phyloP scores from a whole-genome alignment of 352 stramenopile genomes.

The Pythium insidiosum region DNA sequence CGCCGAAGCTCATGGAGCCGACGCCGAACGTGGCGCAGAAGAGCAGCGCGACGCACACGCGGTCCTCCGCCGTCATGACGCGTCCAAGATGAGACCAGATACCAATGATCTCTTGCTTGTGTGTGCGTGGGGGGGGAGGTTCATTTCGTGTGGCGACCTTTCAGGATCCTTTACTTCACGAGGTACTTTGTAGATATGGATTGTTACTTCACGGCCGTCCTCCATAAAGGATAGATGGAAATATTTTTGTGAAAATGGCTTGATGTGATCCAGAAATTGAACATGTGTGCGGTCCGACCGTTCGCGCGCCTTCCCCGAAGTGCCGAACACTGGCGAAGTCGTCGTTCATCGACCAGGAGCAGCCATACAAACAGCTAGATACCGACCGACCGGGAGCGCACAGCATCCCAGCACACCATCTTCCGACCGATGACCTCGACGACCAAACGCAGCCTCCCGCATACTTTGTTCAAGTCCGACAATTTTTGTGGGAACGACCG shows the following conservation, averaged over 20 bases:
- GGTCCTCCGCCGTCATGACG: constrained; percentile 31
- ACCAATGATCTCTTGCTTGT: too few relatives aligned
- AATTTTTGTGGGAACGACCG: too few relatives aligned
- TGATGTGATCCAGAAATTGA: too few relatives aligned
- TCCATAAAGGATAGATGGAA: too few relatives aligned
- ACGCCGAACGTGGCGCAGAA: constrained; percentile 74
- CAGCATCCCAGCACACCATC: too few relatives aligned
- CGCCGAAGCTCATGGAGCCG: constrained; percentile 64
- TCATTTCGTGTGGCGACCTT: constrained; percentile 10
- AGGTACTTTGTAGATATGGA: too few relatives aligned
- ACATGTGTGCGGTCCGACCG: too few relatives aligned
- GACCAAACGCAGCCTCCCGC: too few relatives aligned
- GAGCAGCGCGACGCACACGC: constrained; percentile 48
- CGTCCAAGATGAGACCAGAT: background rate
- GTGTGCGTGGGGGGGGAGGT: too few relatives aligned
- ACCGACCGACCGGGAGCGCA: constrained; percentile 36
- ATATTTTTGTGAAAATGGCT: too few relatives aligned
- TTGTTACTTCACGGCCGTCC: too few relatives aligned
- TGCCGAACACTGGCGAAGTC: constrained; percentile 22
- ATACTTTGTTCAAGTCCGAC: too few relatives aligned
- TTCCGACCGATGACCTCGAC: constrained; percentile 10
- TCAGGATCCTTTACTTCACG: constrained; percentile 3
- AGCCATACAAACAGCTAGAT: constrained; percentile 27
- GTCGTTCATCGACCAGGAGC: background rate
- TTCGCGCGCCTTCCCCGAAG: background rate